Base-by-base conservation (phyloP, 495 filamentous ascomycete genomes). In the Trichodelitschia bisporula region DNA sequence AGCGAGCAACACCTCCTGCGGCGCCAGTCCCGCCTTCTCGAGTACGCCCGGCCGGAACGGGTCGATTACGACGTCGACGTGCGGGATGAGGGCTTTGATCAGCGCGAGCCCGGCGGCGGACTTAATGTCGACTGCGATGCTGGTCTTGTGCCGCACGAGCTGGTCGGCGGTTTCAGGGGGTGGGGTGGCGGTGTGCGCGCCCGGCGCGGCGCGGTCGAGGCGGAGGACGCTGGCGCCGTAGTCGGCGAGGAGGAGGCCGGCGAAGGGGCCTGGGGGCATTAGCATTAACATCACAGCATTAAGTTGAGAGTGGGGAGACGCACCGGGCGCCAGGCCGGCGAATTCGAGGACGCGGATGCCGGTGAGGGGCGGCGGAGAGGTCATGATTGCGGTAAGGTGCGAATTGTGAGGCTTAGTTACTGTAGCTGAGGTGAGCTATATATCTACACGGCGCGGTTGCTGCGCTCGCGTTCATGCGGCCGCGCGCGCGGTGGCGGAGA, bases 11-110 rank as follows among this genome's bases (percentile, higher is more conserved):
- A 69, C 57, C 2, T 66, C 57, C 15, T 58, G 50, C 0, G 84
- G 82, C 0, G 64, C 65, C 0, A 93, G 64, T 9, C 69, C 68
- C 10, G 86, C 68, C 26, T 69, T 72, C 47, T 93, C 84, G 10
- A 95, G 62, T 4, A 89, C 76, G 10, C 79, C 78, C 0, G 83
- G 84, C 0, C 84, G 76, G 57, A 74, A 93, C 3, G 84, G 84
- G 49, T 95, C 84, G 42, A 95, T 84, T 10, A 93, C 50, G 24
- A 93, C 55, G 48, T 92, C 82, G 29, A 70, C 64, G 10, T 52
- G 41, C 2, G 48, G 44, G 8, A 72, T 55, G 6, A 93, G 56
- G 28, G 58, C 50, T 35, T 69, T 68, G 18, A 92, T 47, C 2
- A 92, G 51, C 2, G 55, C 49, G 8, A 70, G 47, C 2, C 72